phyloP scores from a whole-genome alignment of 768 basidiomycete genomes.

The Macrolepiota albuminosa region DNA sequence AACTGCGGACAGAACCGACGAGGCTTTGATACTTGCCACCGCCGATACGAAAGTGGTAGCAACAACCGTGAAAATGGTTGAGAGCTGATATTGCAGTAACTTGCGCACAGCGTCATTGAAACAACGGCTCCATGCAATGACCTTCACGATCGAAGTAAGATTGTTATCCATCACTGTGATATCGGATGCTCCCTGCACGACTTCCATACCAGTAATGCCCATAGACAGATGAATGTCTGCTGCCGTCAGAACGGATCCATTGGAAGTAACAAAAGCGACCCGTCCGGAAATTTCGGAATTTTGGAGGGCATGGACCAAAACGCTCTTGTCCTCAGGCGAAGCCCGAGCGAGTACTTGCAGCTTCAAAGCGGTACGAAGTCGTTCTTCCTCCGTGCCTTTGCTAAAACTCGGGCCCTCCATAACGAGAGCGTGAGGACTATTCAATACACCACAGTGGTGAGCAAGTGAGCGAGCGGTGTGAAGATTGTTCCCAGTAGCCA shows the following conservation, averaged over 20 bases:
- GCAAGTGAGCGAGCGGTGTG: slow-evolving; percentile 96
- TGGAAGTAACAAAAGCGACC: too few relatives aligned
- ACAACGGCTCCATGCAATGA: slow-evolving; percentile 98
- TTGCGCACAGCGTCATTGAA: slow-evolving; percentile 98
- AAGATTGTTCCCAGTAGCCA: slow-evolving; percentile 98
- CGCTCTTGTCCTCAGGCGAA: slow-evolving; percentile 94
- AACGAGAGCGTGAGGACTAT: slow-evolving; percentile 83
- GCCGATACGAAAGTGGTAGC: slow-evolving; percentile 90
- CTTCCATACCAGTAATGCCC: slow-evolving; percentile 95
- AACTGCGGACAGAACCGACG: slow-evolving; percentile 87
- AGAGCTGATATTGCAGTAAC: slow-evolving; percentile 94
- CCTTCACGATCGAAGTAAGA: slow-evolving; percentile 92
- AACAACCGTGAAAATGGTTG: slow-evolving; percentile 93
- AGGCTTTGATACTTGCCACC: slow-evolving; percentile 69
- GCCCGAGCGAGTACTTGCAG: slow-evolving; percentile 96
- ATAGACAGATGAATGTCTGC: slow-evolving; percentile 96
- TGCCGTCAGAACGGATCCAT: slow-evolving; percentile 56
- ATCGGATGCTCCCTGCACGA: slow-evolving; percentile 98
- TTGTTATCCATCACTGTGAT: slow-evolving; percentile 98
- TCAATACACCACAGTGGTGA: slow-evolving; percentile 66
- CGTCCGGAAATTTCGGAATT: slow-evolving; percentile 12
- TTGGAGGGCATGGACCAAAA: slow-evolving; percentile 91
- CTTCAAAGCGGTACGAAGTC: slow-evolving; percentile 80
- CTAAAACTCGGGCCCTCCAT: slow-evolving; percentile 92
- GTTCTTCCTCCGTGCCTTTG: slow-evolving; percentile 61